These are phyloP conservation scores for Saccharomycodes ludwigii DNA, from an alignment of 805 yeast genomes.

Conservation along the genomic window DNA sequence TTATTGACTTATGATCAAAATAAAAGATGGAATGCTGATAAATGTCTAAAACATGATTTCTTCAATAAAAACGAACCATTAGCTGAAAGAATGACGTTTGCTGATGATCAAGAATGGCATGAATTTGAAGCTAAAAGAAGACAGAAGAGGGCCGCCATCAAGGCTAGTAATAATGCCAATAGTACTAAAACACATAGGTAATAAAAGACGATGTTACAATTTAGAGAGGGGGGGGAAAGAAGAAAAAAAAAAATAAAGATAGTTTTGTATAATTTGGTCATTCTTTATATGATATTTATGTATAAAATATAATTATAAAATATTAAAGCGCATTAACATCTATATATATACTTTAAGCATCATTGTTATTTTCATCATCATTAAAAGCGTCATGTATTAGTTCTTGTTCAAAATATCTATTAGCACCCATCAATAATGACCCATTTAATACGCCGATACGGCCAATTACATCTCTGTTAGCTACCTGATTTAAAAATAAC, in stretches of 20 bases:
- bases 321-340: too few species aligned
- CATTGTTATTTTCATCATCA: not conserved
- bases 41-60: conserved; percentile 61
- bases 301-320: too few species aligned
- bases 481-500: conserved; percentile 19
- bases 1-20: conserved; percentile 60
- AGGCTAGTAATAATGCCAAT: too few species aligned
- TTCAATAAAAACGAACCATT: conserved; percentile 50
- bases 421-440: conserved; percentile 22
- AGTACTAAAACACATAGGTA: too few species aligned
- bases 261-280: too few species aligned
- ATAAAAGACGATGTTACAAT: too few species aligned
- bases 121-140: conserved; percentile 88
- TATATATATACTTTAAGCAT: too few species aligned
- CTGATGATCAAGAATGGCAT: conserved; percentile 80
- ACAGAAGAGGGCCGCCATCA: conserved; percentile 20
- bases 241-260: conserved; percentile 12
- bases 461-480: conserved; percentile 19
- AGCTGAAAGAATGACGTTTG: conserved; percentile 29
- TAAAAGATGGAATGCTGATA: conserved; percentile 51
- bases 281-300: too few species aligned
- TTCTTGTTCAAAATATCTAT: conserved; percentile 15
- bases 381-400: conserved; percentile 8
- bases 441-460: conserved; percentile 22
- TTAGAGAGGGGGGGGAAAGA: conserved; percentile 11